Evolutionary conservation across 371 early-diverging fungal genomes (phyloP).

Genomic region (Phascolomyces articulosus): DNA sequence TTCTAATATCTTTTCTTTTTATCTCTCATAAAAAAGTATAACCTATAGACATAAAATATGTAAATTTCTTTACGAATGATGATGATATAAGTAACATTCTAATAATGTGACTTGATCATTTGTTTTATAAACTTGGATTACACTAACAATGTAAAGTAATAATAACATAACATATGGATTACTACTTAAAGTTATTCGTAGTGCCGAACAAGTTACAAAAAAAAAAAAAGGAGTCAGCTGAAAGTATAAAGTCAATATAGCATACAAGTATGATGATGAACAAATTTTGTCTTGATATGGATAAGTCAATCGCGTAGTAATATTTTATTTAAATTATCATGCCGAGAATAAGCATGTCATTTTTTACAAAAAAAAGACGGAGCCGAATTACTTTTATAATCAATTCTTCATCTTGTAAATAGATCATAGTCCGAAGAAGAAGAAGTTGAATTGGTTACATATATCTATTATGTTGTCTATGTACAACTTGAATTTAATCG

Average conservation of each 20-base stretch:
- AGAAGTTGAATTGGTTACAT: neutral
- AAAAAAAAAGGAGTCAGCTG: neutral
- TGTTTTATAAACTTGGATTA: no score
- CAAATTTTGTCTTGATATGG: neutral
- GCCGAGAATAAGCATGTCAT: neutral
- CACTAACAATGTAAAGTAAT: neutral
- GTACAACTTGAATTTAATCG: slow-evolving; percentile 4
- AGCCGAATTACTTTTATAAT: no score
- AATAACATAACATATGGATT: no score
- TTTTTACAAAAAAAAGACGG: no score
- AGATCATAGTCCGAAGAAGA: no score
- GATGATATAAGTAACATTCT: neutral
- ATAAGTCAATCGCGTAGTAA: neutral
- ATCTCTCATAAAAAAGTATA: no score
- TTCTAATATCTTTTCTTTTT: no score
- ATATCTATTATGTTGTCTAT: neutral
- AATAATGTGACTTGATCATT: slow-evolving; percentile 1
- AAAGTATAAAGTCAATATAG: neutral
- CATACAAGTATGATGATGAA: neutral
- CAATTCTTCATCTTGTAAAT: no score
- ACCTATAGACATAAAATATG: neutral
- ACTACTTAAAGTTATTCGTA: neutral
- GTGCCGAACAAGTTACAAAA: no score
- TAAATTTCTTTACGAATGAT: neutral
- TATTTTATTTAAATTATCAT: neutral